These are phyloP conservation scores for Niebla homalea DNA, from an alignment of 495 filamentous ascomycete species.

Conservation along the genomic window DNA sequence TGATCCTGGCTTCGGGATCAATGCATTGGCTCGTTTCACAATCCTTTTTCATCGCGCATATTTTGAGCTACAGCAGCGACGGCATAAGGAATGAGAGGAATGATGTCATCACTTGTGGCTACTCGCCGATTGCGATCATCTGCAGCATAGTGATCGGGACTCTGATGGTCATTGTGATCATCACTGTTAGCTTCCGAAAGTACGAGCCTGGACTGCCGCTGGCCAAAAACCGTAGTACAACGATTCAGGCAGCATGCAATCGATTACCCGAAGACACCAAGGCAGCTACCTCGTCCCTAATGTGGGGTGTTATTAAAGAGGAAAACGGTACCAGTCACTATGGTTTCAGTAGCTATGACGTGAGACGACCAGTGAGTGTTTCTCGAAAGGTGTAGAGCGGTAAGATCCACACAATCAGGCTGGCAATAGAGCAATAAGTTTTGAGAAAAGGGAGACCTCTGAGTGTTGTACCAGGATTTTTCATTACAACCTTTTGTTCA, in stretches of 20 bases:
- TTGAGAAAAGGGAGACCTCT: no score
- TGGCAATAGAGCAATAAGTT: no score
- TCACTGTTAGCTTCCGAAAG: constrained; percentile 14
- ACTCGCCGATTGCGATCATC: constrained; percentile 21
- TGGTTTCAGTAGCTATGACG: constrained; percentile 5
- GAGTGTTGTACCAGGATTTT: no score
- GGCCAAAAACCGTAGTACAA: constrained; percentile 27
- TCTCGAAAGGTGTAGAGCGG: neutral
- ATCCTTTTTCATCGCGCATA: constrained; percentile 24
- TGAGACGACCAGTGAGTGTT: constrained; percentile 2
- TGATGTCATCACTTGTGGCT: constrained; percentile 20
- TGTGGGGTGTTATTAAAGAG: constrained; percentile 24
- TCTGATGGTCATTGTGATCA: constrained; percentile 15
- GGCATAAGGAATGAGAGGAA: neutral
- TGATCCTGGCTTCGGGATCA: constrained; percentile 19
- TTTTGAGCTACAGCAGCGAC: constrained; percentile 10
- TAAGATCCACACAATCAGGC: no score
- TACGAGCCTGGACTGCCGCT: constrained; percentile 25
- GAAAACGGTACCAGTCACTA: neutral
- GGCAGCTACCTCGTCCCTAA: constrained; percentile 14
- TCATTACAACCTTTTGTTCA: no score
- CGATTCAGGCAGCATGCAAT: constrained; percentile 34
- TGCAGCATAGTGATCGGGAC: constrained; percentile 15
- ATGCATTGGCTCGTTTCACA: constrained; percentile 34
- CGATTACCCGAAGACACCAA: constrained; percentile 7